Evolutionary conservation across 2,329 filamentous ascomycete species (phyloP), one percentile per base, ranked within the genome.

Genomic region (Colletotrichum brevisporum): DNA sequence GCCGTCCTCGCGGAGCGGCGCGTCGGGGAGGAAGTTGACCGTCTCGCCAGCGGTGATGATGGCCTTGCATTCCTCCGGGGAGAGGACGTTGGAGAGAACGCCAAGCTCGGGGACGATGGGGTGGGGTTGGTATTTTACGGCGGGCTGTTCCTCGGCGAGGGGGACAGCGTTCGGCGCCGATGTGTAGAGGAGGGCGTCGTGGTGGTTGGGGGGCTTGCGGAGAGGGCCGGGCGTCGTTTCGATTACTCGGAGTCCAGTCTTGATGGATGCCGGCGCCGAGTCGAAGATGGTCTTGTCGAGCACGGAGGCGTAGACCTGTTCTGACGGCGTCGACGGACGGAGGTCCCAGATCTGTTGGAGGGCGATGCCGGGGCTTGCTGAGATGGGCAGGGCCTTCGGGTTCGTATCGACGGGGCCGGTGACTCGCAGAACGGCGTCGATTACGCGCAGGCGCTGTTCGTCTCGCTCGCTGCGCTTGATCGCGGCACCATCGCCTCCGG

Each of bases 1-100:
- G 16, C 88, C 89, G 64, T 90, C 89, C n/a, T 89, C 88, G 2
- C 89, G 87, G 36, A 92, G 80, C 0, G 91, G 91, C 0, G 89
- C 89, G 73, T 93, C 91, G 0, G 91, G 91, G 0, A 90, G 82
- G 71, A 92, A 93, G 6, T 86, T 86, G 53, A 92, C 85, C 0
- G 83, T 83, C 75, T 93, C 91, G 5, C 88, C 90, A 0, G 90
- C 89, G 0, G 89, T 87, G 21, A 93, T 89, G 63, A 93, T 92
- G 13, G 88, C 83, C 55, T 83, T 86, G 78, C 91, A 93, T 75
- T 93, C 91, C 1, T 83, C 81, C 0, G 85, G 79, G 0, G 88
- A 87, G 1, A 93, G 83, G 0, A 92, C 86, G 47, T 90, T 84
- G 53, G 83, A 86, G 13, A 90, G 83, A 0, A 93, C 79, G 5